Evolutionary conservation across 441 rosid genomes (phyloP).

Genomic region (Pelargonium cotyledonis): DNA sequence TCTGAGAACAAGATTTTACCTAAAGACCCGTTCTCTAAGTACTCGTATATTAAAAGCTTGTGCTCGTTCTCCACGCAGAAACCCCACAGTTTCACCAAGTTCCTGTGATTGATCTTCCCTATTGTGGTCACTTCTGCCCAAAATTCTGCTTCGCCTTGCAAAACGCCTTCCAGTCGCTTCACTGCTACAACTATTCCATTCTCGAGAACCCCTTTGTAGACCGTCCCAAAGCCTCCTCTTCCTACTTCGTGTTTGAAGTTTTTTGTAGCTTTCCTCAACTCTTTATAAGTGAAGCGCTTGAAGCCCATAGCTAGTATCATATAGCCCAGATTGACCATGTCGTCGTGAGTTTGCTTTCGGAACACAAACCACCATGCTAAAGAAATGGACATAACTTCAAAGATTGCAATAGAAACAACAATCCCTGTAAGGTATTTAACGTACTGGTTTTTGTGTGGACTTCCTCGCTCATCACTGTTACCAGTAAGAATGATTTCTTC

Average conservation of each 20-base stretch:
- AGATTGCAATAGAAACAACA: conserved; percentile 11
- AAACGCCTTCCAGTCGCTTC: conserved; percentile 22
- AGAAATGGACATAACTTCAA: conserved; percentile 12
- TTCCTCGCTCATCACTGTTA: not conserved
- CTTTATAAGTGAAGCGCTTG: conserved; percentile 23
- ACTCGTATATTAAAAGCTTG: not conserved
- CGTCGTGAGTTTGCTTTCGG: conserved; percentile 14
- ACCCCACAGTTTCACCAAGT: not conserved
- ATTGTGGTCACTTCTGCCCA: conserved; percentile 29
- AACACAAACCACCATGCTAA: conserved; percentile 21
- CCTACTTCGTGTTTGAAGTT: conserved; percentile 27
- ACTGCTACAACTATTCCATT: conserved; percentile 25
- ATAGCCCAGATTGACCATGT: conserved; percentile 20
- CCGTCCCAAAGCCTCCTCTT: conserved; percentile 23
- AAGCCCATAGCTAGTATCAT: conserved; percentile 21
- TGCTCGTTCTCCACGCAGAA: not conserved
- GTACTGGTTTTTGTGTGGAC: conserved; percentile 12
- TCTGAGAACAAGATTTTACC: conserved; percentile 14
- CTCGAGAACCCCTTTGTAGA: conserved; percentile 18
- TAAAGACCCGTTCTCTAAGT: not conserved
- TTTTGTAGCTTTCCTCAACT: conserved; percentile 23
- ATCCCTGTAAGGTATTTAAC: conserved; percentile 19
- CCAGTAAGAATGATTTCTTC: conserved; percentile 7
- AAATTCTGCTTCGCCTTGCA: conserved; percentile 27
- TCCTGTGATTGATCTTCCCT: conserved; percentile 7